These are phyloP conservation scores for Carex scoparia DNA, from an alignment of 176 grass and related monocot genomes.

Conservation along the genomic window DNA sequence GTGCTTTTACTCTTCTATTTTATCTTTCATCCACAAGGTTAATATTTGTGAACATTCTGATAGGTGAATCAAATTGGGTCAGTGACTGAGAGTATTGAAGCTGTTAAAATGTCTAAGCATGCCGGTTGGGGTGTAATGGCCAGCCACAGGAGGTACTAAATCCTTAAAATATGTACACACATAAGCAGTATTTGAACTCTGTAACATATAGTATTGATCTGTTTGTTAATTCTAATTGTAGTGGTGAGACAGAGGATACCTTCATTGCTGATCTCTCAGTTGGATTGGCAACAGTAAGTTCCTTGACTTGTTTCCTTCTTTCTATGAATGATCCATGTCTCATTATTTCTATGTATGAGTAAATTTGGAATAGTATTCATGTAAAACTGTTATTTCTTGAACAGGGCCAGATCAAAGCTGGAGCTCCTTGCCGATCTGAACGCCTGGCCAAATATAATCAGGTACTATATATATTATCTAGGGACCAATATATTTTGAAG, in stretches of 20 bases:
- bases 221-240: slow-evolving; percentile 25
- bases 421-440: slow-evolving; percentile 91
- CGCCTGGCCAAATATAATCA: slow-evolving; percentile 97
- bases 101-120: slow-evolving; percentile 85
- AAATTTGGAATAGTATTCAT: not conserved
- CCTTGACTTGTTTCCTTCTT: not conserved
- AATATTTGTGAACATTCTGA: slow-evolving; percentile 6
- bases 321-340: not conserved
- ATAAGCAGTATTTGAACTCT: not conserved
- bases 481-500: not conserved
- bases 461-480: slow-evolving; percentile 23
- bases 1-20: not conserved
- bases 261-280: slow-evolving; percentile 94
- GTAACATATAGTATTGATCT: not conserved
- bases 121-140: slow-evolving; percentile 92
- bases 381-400: slow-evolving; percentile 12
- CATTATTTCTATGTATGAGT: not conserved
- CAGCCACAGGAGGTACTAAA: slow-evolving; percentile 71
- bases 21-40: not conserved
- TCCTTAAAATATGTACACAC: not conserved
- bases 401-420: slow-evolving; percentile 96
- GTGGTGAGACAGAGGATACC: slow-evolving; percentile 90
- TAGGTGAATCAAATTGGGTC: slow-evolving; percentile 97
- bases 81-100: slow-evolving; percentile 90
- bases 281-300: slow-evolving; percentile 68